Base-by-base conservation (phyloP, 352 stramenopile species). In the Pythium phragmiticola region DNA sequence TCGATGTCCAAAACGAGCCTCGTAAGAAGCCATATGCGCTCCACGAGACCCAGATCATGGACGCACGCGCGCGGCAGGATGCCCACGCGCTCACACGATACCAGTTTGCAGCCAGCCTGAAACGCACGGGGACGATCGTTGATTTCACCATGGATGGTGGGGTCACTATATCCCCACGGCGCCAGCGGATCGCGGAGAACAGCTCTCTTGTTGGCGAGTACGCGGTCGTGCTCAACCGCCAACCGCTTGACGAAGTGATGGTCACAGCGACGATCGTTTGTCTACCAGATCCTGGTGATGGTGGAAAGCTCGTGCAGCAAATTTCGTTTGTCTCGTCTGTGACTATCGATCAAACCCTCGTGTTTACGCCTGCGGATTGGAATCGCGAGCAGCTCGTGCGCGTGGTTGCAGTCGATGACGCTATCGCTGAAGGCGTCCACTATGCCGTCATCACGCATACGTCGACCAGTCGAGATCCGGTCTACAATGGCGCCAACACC, bases 111-210 rank as follows among this genome's bases (percentile, higher is more conserved):
- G 74, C 75, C 9, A 87, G 74, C 36, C 64, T 88, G 21, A 89
- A 73, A 21, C 74, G 74, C 5, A 53, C 60, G 4, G 84, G 84
- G 9, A 77, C 89, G 33, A 75, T 93, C 23, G 42, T 88, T 16
- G 82, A 93, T 63, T 89, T 82, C 34, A 70, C 82, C 0, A 88
- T 89, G 74, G 78, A 93, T 16, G 84, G 82, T 2, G 84, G 84
- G 0, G 65, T 93, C 3, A 88, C 82, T 2, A 45, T 91, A 4
- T 71, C 76, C 1, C 73, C 80, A 6, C 60, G 78, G 50, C 64
- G 83, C 14, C 68, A 75, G n/a, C 69, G 75, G 0, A 78, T 90
- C 28, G 41, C 68, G 12, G 82, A 93, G 66, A 79, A 74, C 43
- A 73, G 68, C 5, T 52, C 78, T 0, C 57, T 78, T 8, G 49